These are phyloP conservation scores for Penicillium paradoxum DNA, from an alignment of 495 filamentous ascomycete species.

Conservation along the genomic window DNA sequence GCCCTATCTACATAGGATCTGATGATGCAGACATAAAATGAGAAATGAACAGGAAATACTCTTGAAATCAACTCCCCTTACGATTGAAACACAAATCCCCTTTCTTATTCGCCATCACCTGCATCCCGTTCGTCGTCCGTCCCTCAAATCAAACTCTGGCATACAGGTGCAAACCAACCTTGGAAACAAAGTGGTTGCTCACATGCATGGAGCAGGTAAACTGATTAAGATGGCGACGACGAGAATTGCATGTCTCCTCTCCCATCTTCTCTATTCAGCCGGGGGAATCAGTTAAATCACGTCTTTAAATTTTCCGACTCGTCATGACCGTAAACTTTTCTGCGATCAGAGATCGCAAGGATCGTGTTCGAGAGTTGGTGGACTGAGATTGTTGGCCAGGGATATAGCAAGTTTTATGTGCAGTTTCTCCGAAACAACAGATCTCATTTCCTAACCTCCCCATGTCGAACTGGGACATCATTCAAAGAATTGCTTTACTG, in stretches of 20 bases:
- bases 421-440: conserved; percentile 6
- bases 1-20: conserved; percentile 28
- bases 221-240: conserved; percentile 13
- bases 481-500: conserved; percentile 32
- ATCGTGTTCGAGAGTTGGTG: conserved; percentile 11
- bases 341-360: conserved; percentile 21
- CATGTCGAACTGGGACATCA: conserved; percentile 16
- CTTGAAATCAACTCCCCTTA: conserved; percentile 37
- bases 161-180: not conserved
- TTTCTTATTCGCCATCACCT: conserved; percentile 24
- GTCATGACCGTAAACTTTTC: conserved; percentile 35
- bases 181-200: not conserved
- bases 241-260: conserved; percentile 9
- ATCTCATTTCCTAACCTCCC: conserved; percentile 5
- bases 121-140: conserved; percentile 18
- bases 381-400: conserved; percentile 6
- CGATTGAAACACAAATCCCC: conserved; percentile 28
- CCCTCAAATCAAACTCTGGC: conserved; percentile 12
- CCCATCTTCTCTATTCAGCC: conserved; percentile 22
- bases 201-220: conserved; percentile 8
- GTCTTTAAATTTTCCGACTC: conserved; percentile 28
- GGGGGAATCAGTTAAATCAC: conserved; percentile 32
- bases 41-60: conserved; percentile 24
- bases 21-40: conserved; percentile 25
- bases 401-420: conserved; percentile 2